Base-by-base conservation (phyloP, 305 asterid species). In the Solanum aculeatissimum region DNA sequence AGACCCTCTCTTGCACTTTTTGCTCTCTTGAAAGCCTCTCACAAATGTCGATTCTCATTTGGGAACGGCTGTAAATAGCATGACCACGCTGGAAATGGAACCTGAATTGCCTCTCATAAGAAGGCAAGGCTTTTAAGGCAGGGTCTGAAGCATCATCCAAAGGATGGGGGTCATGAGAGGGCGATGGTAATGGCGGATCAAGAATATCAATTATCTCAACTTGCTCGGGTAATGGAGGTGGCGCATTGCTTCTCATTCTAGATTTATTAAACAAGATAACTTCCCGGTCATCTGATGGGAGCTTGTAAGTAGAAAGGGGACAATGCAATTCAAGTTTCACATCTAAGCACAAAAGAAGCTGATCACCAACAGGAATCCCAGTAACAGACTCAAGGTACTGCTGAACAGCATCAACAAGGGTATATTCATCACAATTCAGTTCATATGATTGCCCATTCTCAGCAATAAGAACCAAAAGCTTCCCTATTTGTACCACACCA, bases 111-210 rank as follows among this genome's bases (percentile, higher is more conserved):
- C 96, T 95, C 91, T 94, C 98, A 16, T 97, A 97, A 7, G 97
- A 93, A 85, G 98, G 96, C 88, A 97, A 87, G 35, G 97, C 98
- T 86, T 94, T 95, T 32, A 94, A 66, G 1, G 99, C 99, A 43
- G 99, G 99, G 85, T 97, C 99, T 1, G 97, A 85, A 78, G 96
- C 98, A 83, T 97, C 92, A 84, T 97, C 99, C 71, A 97, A 84
- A 21, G 97, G 96, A 81, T 95, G 97, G 19, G 92, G 89, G 27
- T 87, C 87, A 68, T 91, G 89, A 53, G 94, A 87, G 15, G 97
- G 86, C 72, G 93, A 86, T 13, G 96, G 95, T 40, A 81, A 21
- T 1, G 86, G 88, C 11, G 98, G 97, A 83, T 93, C 95, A 23
- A 97, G 96, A 81, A 92, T 91, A 80, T 93, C 96, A 70, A 80